Conservation (phyloP, 208 protist genomes). For the Leptomonas pyrrhocoris region DNA sequence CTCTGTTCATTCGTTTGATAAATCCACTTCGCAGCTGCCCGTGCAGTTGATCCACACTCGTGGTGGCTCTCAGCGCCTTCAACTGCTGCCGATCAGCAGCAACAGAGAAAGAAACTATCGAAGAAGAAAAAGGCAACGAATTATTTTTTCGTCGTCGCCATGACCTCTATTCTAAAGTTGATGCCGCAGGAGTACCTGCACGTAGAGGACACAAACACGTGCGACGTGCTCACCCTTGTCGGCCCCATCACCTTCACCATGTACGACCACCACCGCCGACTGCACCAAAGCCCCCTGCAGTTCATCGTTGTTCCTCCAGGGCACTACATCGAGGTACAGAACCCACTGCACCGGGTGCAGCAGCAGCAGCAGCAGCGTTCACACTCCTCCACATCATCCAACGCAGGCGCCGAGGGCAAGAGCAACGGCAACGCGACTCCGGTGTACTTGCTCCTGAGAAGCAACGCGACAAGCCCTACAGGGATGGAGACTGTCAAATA, state of each 20-base stretch:
- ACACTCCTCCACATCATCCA: not conserved
- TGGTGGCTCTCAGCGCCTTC: too few species aligned
- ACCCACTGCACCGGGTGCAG: constrained; percentile 41
- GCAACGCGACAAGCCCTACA: not conserved
- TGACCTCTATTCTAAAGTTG: constrained; percentile 53
- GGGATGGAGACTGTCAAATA: constrained; percentile 18
- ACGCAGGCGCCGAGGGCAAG: too few species aligned
- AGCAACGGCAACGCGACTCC: not conserved
- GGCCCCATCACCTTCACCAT: constrained; percentile 89
- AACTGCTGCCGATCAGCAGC: not conserved
- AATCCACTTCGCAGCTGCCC: too few species aligned
- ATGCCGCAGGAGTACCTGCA: constrained; percentile 83
- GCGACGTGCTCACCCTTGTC: constrained; percentile 74
- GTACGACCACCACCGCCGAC: constrained; percentile 62
- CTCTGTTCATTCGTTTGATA: too few species aligned
- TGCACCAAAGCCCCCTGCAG: constrained; percentile 40
- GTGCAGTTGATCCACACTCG: too few species aligned
- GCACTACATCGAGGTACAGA: constrained; percentile 88
- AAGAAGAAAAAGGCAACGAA: too few species aligned
- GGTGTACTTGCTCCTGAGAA: constrained; percentile 7
- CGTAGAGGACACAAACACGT: constrained; percentile 85
- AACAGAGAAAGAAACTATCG: not conserved
- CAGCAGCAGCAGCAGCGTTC: not conserved
- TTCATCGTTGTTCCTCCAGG: constrained; percentile 82
- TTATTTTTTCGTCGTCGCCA: not conserved